Evolutionary conservation across 2,329 filamentous ascomycete species (phyloP).

Genomic region (Boeremia exigua): DNA sequence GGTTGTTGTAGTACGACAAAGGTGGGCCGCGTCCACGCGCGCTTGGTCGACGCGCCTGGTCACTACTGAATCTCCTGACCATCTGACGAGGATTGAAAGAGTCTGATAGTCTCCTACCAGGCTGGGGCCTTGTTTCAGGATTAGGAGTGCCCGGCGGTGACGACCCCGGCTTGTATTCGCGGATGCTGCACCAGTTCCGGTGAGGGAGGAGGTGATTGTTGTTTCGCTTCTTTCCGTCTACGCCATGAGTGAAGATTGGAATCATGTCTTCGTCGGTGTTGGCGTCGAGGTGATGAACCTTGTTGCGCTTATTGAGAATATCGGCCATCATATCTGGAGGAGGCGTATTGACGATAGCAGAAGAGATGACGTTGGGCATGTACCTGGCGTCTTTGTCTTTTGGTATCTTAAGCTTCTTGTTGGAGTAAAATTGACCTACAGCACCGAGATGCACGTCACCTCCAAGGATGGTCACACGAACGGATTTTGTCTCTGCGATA

Average conservation of each 20-base stretch:
- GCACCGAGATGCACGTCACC: constrained; percentile 94
- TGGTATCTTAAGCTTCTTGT: constrained; percentile 72
- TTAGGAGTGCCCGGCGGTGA: constrained; percentile 68
- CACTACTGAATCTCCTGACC: constrained; percentile 49
- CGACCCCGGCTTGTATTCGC: constrained; percentile 76
- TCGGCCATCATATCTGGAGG: constrained; percentile 88
- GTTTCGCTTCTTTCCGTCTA: constrained; percentile 87
- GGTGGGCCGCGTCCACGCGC: constrained; percentile 43
- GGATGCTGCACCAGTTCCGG: constrained; percentile 94
- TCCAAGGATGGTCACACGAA: constrained; percentile 88
- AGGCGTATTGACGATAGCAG: constrained; percentile 91
- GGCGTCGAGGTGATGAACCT: constrained; percentile 66
- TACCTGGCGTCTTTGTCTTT: constrained; percentile 95
- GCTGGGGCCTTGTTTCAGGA: constrained; percentile 29
- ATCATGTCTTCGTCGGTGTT: constrained; percentile 96
- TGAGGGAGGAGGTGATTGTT: constrained; percentile 89
- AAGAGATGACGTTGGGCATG: constrained; percentile 95
- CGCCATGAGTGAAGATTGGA: constrained; percentile 85
- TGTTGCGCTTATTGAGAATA: constrained; percentile 92
- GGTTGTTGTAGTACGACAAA: constrained; percentile 47
- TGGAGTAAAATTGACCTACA: constrained; percentile 93
- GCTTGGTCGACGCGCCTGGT: constrained; percentile 32
- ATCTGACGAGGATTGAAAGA: constrained; percentile 49
- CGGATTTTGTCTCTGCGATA: constrained; percentile 87
- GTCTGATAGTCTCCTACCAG: constrained; percentile 42